Percentiles rank a stretch among this genome's conserved stretches.
These are phyloP conservation scores for Zanthoxylum bungeanum DNA, from an alignment of 345 rosid genomes.

Conservation along the genomic window DNA sequence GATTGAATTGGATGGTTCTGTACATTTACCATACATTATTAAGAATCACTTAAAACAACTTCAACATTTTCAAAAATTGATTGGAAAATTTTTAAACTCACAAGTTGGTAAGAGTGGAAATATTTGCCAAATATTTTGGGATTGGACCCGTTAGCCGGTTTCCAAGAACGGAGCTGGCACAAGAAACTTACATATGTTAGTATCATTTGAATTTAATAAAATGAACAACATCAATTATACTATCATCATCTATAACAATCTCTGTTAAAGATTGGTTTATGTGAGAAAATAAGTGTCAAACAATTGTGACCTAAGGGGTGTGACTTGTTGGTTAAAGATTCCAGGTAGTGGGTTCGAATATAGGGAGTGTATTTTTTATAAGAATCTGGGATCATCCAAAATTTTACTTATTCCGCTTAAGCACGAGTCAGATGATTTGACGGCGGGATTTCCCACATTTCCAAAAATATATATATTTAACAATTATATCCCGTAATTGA, in stretches of 20 bases:
- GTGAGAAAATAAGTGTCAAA: too few species aligned
- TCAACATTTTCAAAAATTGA: not conserved
- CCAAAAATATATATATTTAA: too few species aligned
- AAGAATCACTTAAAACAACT: not conserved
- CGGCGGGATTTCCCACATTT: too few species aligned
- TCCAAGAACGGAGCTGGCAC: conserved; percentile 40
- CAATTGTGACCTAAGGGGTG: too few species aligned
- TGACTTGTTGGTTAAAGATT: too few species aligned
- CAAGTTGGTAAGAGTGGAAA: conserved; percentile 37
- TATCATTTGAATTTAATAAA: not conserved
- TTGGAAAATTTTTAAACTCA: conserved; percentile 22
- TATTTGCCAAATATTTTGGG: conserved; percentile 47
- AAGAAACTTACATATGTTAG: not conserved
- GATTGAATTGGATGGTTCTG: conserved; percentile 26
- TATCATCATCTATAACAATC: too few species aligned
- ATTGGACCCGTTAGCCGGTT: conserved; percentile 47
- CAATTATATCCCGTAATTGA: not conserved
- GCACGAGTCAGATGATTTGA: too few species aligned
- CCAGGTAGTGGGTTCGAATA: too few species aligned
- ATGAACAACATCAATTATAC: not conserved
- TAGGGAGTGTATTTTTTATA: too few species aligned
- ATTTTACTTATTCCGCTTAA: too few species aligned
- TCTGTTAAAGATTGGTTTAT: too few species aligned
- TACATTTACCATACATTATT: not conserved
- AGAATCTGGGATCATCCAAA: too few species aligned